These are phyloP conservation scores for Apiospora marii DNA, from an alignment of 2,329 filamentous ascomycete genomes.

Conservation along the genomic window DNA sequence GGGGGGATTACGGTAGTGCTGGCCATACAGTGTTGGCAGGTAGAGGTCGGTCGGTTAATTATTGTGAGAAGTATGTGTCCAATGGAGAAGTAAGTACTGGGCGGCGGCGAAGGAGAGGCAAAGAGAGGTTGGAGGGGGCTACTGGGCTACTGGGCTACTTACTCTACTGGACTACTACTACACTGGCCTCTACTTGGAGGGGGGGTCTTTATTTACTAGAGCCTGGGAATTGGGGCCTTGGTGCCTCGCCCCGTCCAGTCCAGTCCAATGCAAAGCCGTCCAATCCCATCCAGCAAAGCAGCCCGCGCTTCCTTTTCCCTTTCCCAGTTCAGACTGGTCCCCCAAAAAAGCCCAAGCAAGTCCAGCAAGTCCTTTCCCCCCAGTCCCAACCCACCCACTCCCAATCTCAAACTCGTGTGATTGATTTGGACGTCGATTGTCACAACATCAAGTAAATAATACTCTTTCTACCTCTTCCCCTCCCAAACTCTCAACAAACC, in stretches of 20 bases:
- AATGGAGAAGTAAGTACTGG: too few species aligned
- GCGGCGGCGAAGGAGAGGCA: too few species aligned
- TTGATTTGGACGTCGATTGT: conserved; percentile 23
- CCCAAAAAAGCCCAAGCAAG: conserved; percentile 24
- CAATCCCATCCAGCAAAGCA: conserved; percentile 16
- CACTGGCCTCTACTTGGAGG: neutral
- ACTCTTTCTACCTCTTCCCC: conserved; percentile 25
- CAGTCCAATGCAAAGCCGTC: conserved; percentile 4
- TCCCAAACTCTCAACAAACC: conserved; percentile 26
- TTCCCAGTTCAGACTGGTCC: conserved; percentile 19
- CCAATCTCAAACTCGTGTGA: conserved; percentile 28
- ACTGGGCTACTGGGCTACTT: too few species aligned
- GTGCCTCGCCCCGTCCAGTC: conserved; percentile 13
- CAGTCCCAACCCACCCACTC: conserved; percentile 22
- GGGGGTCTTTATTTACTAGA: conserved; percentile 3
- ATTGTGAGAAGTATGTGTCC: too few species aligned
- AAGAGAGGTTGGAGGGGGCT: too few species aligned
- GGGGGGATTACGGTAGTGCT: neutral
- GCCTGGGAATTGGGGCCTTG: conserved; percentile 4
- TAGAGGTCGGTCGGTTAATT: too few species aligned
- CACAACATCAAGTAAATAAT: conserved; percentile 30
- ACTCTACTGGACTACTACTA: too few species aligned
- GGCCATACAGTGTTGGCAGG: neutral
- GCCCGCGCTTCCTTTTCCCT: conserved; percentile 16
- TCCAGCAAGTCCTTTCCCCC: conserved; percentile 16